Percentiles rank a stretch among this genome's conserved stretches.
phyloP scores from a whole-genome alignment of 805 yeast species.

The Metschnikowia drakensbergensis region DNA sequence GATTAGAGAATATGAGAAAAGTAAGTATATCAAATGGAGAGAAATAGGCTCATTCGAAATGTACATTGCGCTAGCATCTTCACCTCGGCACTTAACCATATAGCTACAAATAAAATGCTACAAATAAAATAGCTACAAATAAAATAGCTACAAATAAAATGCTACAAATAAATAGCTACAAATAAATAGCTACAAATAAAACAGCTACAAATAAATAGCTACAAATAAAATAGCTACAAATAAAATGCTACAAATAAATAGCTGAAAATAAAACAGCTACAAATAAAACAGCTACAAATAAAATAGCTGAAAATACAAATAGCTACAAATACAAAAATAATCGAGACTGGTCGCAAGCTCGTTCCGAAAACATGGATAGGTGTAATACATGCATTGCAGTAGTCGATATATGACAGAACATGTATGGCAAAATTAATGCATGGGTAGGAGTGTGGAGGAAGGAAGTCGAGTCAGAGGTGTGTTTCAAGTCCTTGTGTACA shows the following conservation, averaged over 20 bases:
- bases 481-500: not conserved
- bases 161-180: not conserved
- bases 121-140: not conserved
- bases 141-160: not conserved
- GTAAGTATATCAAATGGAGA: not conserved
- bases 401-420: not conserved
- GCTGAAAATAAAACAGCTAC: too few relatives aligned
- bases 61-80: not conserved
- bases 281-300: too few relatives aligned
- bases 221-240: too few relatives aligned
- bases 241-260: too few relatives aligned
- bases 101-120: not conserved
- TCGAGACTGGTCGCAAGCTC: too few relatives aligned
- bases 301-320: not conserved
- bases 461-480: not conserved
- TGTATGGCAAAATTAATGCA: not conserved
- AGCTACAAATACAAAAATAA: too few relatives aligned
- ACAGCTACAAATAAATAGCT: too few relatives aligned
- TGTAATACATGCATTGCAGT: not conserved
- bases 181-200: not conserved
- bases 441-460: not conserved
- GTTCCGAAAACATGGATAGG: too few relatives aligned
- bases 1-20: slow-evolving; percentile 42
- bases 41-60: not conserved
- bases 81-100: not conserved